Base-by-base conservation (phyloP, 2,329 filamentous ascomycete genomes). In the Penicillium sp. region DNA sequence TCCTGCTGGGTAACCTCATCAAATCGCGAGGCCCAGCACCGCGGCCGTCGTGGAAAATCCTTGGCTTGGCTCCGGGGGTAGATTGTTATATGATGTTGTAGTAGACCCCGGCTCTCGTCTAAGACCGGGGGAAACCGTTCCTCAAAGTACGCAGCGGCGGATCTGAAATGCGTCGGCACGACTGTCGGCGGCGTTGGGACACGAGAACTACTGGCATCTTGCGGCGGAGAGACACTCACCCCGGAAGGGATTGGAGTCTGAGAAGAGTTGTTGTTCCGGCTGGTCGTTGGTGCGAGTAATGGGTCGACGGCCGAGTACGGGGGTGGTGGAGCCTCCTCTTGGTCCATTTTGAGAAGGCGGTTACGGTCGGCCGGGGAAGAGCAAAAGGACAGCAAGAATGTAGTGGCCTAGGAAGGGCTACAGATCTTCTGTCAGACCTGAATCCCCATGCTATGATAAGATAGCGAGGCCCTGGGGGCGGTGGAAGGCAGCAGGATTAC, bases 241-340 rank as follows among this genome's bases (percentile, higher is more conserved):
- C 60, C 65, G 27, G 31, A 38, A 63, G 65, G 39, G 63, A 55
- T 51, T 58, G 67, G n/a, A 60, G 57, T 34, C 53, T 47, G 46
- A 31, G 57, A 23, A 46, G 59, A 21, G 50, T 51, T 53, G 53
- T 59, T 61, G 56, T 65, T 67, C 45, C 63, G 48, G 53, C 57
- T 65, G 54, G 57, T 64, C 36, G 63, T 49, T 53, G 64, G 64
- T 25, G 63, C 50, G 44, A 65, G 54, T 50, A 76, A 66, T 39
- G 75, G 75, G 56, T 77, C 75, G 50, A 75, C 68, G 39, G 73
- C 68, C 58, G 75, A 74, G 62, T 77, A 77, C 29, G 75, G 75
- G 52, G 75, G 74, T 59, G 74, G 74, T 64, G 75, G 75, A 58
- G 69, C 72, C 53, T 76, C 75, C 33, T 76, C 73, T 51, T 68